These are phyloP conservation scores for Triticum timopheevii DNA, from an alignment of 176 grass and related monocot genomes.

Conservation along the genomic window DNA sequence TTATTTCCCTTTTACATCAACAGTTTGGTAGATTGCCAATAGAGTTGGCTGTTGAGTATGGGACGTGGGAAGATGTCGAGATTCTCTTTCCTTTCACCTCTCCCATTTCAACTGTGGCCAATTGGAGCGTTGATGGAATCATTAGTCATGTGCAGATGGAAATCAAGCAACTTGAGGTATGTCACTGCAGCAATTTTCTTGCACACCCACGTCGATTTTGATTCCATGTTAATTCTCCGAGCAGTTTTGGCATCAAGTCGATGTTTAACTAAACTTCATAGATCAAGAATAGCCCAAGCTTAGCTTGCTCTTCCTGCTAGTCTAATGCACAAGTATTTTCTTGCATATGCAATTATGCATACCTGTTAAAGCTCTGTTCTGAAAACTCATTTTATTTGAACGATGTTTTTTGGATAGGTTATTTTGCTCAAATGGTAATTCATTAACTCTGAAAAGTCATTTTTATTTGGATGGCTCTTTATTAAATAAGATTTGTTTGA, in stretches of 20 bases:
- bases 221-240: neutral
- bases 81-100: constrained; percentile 43
- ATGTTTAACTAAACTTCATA: neutral
- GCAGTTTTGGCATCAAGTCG: neutral
- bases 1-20: neutral
- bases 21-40: constrained; percentile 45
- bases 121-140: neutral
- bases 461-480: too few species aligned
- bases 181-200: neutral
- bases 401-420: too few species aligned
- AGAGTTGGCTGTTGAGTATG: constrained; percentile 46
- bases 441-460: neutral
- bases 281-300: neutral
- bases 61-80: constrained; percentile 39
- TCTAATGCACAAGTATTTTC: neutral
- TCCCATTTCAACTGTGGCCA: neutral
- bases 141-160: constrained; percentile 11
- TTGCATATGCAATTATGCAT: neutral
- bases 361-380: neutral
- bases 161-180: constrained; percentile 33
- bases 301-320: neutral
- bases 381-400: neutral
- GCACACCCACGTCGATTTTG: neutral
- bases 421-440: too few species aligned
- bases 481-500: neutral